These are phyloP conservation scores for Mastigamoeba balamuthi DNA, from an alignment of 78 protist genomes.

Conservation along the genomic window DNA sequence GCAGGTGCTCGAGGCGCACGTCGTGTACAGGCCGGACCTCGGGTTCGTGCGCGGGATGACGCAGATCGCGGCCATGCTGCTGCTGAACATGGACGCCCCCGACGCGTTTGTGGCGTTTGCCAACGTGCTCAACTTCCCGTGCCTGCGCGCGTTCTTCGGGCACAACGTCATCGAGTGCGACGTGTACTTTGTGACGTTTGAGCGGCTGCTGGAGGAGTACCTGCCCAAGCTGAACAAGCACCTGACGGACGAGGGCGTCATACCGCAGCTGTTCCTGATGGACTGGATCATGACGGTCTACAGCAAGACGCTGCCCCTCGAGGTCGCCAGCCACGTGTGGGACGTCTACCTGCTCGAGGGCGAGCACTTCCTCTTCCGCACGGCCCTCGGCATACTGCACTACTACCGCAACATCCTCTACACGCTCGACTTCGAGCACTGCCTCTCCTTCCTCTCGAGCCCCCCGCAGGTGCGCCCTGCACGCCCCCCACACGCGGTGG, in stretches of 20 bases:
- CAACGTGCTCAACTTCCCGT: slow-evolving; percentile 57
- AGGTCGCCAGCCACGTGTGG: slow-evolving; percentile 69
- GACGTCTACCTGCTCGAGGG: slow-evolving; percentile 58
- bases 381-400: slow-evolving; percentile 27
- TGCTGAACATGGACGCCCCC: slow-evolving; percentile 58
- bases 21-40: slow-evolving; percentile 73
- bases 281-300: slow-evolving; percentile 79
- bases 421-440: slow-evolving; percentile 20
- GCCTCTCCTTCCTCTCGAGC: slow-evolving; percentile 31
- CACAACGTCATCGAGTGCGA: slow-evolving; percentile 52
- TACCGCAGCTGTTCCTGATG: slow-evolving; percentile 46
- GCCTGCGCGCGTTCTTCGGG: slow-evolving; percentile 50
- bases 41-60: slow-evolving; percentile 91
- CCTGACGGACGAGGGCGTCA: slow-evolving; percentile 26
- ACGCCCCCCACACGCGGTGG: too few relatives aligned
- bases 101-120: slow-evolving; percentile 66
- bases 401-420: slow-evolving; percentile 28
- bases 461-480: too few relatives aligned
- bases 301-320: slow-evolving; percentile 55
- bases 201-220: slow-evolving; percentile 10
- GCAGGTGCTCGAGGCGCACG: slow-evolving; percentile 59
- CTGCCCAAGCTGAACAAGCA: slow-evolving; percentile 50
- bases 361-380: slow-evolving; percentile 29
- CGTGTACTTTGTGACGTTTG: slow-evolving; percentile 36
- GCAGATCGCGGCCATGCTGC: slow-evolving; percentile 73